Percentiles rank a stretch among this genome's conserved stretches.
These are phyloP conservation scores for Rhizophora mangle DNA, from an alignment of 345 rosid species.

Conservation along the genomic window DNA sequence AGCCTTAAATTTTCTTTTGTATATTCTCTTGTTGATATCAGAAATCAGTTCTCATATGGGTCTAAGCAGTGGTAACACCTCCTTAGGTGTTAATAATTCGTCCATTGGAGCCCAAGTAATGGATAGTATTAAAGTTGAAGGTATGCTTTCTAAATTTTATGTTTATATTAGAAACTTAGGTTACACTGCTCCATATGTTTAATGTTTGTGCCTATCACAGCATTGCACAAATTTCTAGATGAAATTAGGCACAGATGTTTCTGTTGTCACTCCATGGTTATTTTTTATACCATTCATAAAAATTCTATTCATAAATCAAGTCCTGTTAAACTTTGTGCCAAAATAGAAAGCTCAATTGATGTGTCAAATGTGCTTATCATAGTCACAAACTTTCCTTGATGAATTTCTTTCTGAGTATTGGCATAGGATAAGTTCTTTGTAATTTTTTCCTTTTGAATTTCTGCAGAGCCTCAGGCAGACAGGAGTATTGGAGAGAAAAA, in stretches of 20 bases:
- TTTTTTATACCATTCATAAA: not conserved
- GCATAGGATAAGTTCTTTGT: not conserved
- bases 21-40: slow-evolving; percentile 15
- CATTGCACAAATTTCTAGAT: not conserved
- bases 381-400: too few relatives aligned
- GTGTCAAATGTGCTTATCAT: too few relatives aligned
- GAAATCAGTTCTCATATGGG: slow-evolving; percentile 25
- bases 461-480: slow-evolving; percentile 61
- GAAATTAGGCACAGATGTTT: not conserved
- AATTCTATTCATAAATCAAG: not conserved
- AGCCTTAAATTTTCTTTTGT: slow-evolving; percentile 8
- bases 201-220: too few relatives aligned
- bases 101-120: slow-evolving; percentile 44
- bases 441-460: slow-evolving; percentile 20
- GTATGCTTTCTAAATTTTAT: slow-evolving; percentile 37
- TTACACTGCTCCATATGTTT: too few relatives aligned
- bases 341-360: too few relatives aligned
- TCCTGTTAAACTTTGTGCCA: too few relatives aligned
- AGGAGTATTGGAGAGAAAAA: slow-evolving; percentile 91
- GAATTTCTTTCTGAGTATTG: not conserved
- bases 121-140: slow-evolving; percentile 64
- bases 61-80: slow-evolving; percentile 33
- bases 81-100: slow-evolving; percentile 42
- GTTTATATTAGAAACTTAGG: not conserved
- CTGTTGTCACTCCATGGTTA: not conserved